phyloP scores from a whole-genome alignment of 805 yeast genomes.

The Danielia oregonensis region DNA sequence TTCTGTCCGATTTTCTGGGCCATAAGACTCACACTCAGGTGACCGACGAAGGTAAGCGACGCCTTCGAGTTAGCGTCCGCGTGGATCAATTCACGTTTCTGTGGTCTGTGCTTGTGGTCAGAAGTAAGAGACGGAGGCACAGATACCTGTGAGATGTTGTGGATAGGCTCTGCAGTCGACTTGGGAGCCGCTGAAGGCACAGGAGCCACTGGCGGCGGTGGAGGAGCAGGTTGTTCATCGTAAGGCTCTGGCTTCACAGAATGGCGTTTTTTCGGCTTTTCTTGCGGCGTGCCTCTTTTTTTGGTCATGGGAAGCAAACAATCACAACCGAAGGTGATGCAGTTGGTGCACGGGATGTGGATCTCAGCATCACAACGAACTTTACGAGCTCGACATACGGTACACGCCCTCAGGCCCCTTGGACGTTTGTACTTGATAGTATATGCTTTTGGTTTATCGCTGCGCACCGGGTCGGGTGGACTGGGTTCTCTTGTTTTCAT shows the following conservation, averaged over 20 bases:
- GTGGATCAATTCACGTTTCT: constrained; percentile 27
- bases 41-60: constrained; percentile 49
- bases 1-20: constrained; percentile 45
- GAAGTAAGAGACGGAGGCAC: constrained; percentile 44
- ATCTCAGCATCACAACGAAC: constrained; percentile 75
- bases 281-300: constrained; percentile 29
- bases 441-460: constrained; percentile 39
- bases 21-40: constrained; percentile 46
- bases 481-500: constrained; percentile 4
- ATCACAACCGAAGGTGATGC: constrained; percentile 68
- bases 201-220: not conserved
- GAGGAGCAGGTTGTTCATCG: not conserved
- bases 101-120: constrained; percentile 37
- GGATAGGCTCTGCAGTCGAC: constrained; percentile 32
- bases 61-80: constrained; percentile 20
- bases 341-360: constrained; percentile 55
- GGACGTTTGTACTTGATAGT: constrained; percentile 49
- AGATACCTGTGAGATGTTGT: constrained; percentile 38
- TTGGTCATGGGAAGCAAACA: constrained; percentile 64
- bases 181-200: constrained; percentile 1
- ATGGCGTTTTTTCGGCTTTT: not conserved
- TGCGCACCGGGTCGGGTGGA: not conserved
- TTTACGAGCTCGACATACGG: constrained; percentile 72
- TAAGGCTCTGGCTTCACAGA: not conserved
- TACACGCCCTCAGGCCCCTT: constrained; percentile 69